Conservation (phyloP, 768 basidiomycete species). For the Collybia sordida region DNA sequence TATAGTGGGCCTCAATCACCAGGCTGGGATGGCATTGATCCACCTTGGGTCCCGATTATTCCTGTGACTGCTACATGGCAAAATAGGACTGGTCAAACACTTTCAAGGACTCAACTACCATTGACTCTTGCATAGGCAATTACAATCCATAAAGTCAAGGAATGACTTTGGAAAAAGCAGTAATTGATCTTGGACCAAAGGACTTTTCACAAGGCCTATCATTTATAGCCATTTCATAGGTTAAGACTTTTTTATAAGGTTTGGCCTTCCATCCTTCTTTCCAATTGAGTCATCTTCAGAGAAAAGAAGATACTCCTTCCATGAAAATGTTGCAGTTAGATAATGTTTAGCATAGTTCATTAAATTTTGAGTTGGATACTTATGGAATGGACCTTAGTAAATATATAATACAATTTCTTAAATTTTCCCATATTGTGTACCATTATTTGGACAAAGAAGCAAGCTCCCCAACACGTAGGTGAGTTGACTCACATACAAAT, state of each 20-base stretch:
- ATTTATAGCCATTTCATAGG: conserved; percentile 2
- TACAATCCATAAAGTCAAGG: neutral
- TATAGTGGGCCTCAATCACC: conserved; percentile 6
- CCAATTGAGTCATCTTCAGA: no score
- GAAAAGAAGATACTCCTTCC: no score
- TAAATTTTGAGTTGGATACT: no score
- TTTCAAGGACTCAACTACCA: neutral
- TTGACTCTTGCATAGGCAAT: neutral
- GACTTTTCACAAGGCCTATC: conserved; percentile 5
- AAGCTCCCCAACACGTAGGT: no score
- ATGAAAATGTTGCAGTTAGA: no score
- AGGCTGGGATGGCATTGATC: neutral
- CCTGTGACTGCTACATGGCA: neutral
- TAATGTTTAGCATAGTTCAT: no score
- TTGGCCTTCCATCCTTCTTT: conserved; percentile 2
- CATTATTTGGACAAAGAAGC: no score
- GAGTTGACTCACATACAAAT: no score
- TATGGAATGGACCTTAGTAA: no score
- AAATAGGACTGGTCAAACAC: neutral
- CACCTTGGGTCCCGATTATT: neutral
- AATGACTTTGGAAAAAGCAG: neutral
- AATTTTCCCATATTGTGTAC: no score
- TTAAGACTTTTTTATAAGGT: conserved; percentile 8
- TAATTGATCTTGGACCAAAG: no score
- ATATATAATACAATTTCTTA: no score